Evolutionary conservation across 1,284 basidiomycete genomes (phyloP).

Genomic region (Ustilago loliicola): DNA sequence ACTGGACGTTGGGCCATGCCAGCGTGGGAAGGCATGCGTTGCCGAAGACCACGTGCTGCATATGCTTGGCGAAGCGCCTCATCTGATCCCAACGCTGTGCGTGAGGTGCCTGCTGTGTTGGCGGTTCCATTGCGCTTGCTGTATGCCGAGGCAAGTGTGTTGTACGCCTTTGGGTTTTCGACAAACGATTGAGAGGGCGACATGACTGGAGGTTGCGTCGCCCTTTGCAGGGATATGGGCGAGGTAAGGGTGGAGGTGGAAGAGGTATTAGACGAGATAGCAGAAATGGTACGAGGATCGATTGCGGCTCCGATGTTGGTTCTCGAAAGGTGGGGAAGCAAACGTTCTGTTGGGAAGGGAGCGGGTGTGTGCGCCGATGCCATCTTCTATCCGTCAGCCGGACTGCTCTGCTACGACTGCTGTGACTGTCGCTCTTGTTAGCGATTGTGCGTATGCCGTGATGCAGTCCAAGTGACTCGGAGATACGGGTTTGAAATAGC

Average conservation of each 20-base stretch:
- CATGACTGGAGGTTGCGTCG: constrained; percentile 23
- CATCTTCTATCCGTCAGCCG: constrained; percentile 43
- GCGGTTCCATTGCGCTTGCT: constrained; percentile 44
- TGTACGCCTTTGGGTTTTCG: constrained; percentile 35
- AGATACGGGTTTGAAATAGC: background rate
- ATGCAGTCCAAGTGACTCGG: background rate
- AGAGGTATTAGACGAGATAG: constrained; percentile 9
- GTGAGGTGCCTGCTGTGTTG: constrained; percentile 18
- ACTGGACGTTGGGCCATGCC: constrained; percentile 11
- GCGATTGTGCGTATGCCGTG: background rate
- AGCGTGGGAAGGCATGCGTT: constrained; percentile 27
- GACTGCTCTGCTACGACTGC: background rate
- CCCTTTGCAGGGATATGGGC: constrained; percentile 13
- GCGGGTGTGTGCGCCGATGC: constrained; percentile 37
- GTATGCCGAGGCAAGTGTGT: constrained; percentile 40
- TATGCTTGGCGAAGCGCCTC: constrained; percentile 17
- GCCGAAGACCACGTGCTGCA: constrained; percentile 17
- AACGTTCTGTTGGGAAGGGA: constrained; percentile 23
- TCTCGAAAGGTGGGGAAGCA: constrained; percentile 27
- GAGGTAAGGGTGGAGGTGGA: constrained; percentile 9
- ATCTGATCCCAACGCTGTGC: constrained; percentile 17
- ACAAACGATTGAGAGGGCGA: constrained; percentile 25
- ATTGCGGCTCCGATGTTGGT: constrained; percentile 24
- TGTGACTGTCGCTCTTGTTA: background rate
- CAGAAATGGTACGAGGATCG: constrained; percentile 37